Base-by-base conservation (phyloP, 352 stramenopile genomes). In the Plasmopara muralis region DNA sequence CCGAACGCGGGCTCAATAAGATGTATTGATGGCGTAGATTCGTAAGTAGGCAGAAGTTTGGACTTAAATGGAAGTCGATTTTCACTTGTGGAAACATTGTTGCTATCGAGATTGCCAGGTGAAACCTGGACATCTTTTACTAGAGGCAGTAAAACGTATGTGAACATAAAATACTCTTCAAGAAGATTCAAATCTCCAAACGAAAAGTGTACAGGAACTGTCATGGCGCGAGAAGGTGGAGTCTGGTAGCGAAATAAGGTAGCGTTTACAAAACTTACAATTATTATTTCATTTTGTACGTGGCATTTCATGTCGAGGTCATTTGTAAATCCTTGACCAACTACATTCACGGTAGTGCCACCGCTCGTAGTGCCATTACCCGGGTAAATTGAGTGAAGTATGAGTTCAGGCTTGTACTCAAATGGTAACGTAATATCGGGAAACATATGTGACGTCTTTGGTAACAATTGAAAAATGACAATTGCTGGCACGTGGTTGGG, bases 161-260 rank as follows among this genome's bases (percentile, higher is more conserved):
- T 62, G 20, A 69, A 65, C 29, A 57, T 43, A 8, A 67, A 60
- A 15, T 53, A 34, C 12, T 61, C 52, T 2, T 54, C 20, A 12
- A 70, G 10, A 15, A 56, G 28, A 15, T 55, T 64, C 0, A 55
- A 28, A 10, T 55, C 43, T 38, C 71, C 62, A 31, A 78, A 53
- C 0, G 55, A 61, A 9, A 81, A 47, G 15, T 50, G 37, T 20
- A 81, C 25, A 12, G 62, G 51, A n/a, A 72, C 38, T 25, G 47
- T 55, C 18, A 58, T 60, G 13, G 63, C 41, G 6, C 30, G 42
- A 50, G 61, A 62, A n/a, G 55, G 45, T 9, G 73, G 68, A 1
- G 66, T 64, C 28, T 51, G 62, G 35, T 70, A 83, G 8, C 46
- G 68, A 20, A 79, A 46, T 30, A 77, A 50, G 3, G 65, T 72